Base-by-base conservation (phyloP, 2,329 filamentous ascomycete species). In the Ambrosiella cleistominuta region DNA sequence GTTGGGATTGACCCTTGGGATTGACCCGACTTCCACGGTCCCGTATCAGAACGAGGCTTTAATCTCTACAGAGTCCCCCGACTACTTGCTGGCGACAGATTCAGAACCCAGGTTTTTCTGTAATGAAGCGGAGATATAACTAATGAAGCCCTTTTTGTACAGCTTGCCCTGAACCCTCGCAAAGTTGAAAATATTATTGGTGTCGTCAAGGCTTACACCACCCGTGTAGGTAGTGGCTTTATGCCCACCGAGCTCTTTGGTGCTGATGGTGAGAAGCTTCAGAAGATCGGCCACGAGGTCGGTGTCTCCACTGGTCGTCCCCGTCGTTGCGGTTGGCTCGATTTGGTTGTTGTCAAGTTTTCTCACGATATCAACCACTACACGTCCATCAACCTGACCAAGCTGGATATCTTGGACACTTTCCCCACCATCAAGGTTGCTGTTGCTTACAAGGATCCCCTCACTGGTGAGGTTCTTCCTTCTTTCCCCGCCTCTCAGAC, bases 401-500 rank as follows among this genome's bases (percentile, higher is more conserved):
- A 79, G 64, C 60, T 58, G 17, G 83, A 87, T 64, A 76, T 88
- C 42, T 75, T 89, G 13, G 85, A 89, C 67, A 79, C 79, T 38
- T 88, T 95, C 67, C 74, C 79, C 8, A 82, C 81, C 65, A 78
- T 94, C 70, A 86, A 89, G 68, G 53, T 61, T 55, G 85, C 85
- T 15, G 79, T 85, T 12, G 81, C 79, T 1, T 95, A 95, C 71
- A 75, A 75, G 64, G 68, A 68, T 59, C 66, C 66, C 61, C 61
- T 68, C 60, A 71, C 70, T 0, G 70, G 70, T 49, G 66, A 77
- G 65, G 70, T 72, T 58, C 68, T 85, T 9, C 73, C 77, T 15
- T 79, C 75, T 11, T 88, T 85, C 75, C 85, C 77, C 3, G 81
- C 82, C 7, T 78, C 85, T 64, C 74, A 81, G 13, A 70, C 74